phyloP scores from a whole-genome alignment of 306 rosid genomes.

The Dalbergia cochinchinensis region DNA sequence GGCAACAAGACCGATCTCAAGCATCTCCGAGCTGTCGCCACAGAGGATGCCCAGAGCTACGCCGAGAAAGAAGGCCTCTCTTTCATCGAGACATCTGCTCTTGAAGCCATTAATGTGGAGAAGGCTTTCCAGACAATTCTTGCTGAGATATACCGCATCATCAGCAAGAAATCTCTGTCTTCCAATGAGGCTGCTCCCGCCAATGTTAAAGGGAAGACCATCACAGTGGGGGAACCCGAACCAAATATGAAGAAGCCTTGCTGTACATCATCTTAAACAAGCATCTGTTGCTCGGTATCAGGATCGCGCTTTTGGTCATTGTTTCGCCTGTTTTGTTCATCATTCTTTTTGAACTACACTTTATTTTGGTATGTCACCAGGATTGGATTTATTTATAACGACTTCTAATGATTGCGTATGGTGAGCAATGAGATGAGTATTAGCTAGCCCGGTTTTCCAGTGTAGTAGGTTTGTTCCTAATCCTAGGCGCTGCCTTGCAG shows the following conservation, averaged over 20 bases:
- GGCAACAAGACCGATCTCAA: conserved; percentile 95
- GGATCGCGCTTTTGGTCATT: conserved; percentile 35
- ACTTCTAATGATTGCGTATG: conserved; percentile 37
- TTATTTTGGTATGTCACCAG: conserved; percentile 37
- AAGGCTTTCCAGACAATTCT: conserved; percentile 93
- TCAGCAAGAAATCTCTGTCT: conserved; percentile 86
- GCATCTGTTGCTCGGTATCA: background rate
- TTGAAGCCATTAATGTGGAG: conserved; percentile 86
- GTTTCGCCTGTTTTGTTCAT: conserved; percentile 23
- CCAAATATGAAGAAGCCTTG: conserved; percentile 72
- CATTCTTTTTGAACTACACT: conserved; percentile 38
- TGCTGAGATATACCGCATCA: conserved; percentile 75
- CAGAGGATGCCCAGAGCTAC: conserved; percentile 87
- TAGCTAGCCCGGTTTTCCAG: background rate
- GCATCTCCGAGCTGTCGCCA: conserved; percentile 89
- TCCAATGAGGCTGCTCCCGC: conserved; percentile 59
- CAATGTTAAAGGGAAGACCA: conserved; percentile 75
- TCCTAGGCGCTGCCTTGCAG: background rate
- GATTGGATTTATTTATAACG: conserved; percentile 7
- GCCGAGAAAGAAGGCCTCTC: conserved; percentile 92
- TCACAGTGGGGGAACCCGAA: conserved; percentile 64
- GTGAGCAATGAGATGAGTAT: background rate
- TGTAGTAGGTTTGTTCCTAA: background rate
- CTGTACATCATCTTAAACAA: conserved; percentile 67
- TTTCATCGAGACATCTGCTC: conserved; percentile 93